phyloP scores from a whole-genome alignment of 805 yeast genomes.

The Candida hungchunana region DNA sequence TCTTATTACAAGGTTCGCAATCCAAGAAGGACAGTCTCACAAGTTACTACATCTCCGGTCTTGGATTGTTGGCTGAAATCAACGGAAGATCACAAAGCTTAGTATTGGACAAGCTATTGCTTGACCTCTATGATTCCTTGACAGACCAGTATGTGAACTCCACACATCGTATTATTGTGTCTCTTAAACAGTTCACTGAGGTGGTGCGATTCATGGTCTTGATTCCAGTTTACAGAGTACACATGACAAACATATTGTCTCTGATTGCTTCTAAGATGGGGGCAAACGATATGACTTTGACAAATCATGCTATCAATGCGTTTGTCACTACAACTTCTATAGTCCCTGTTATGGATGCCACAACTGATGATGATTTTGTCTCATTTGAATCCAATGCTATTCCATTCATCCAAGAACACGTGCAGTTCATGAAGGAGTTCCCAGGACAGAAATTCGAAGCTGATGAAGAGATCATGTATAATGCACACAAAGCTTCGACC shows the following conservation, averaged over 20 bases:
- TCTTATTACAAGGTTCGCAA: slow-evolving; percentile 68
- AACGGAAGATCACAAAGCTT: slow-evolving; percentile 39
- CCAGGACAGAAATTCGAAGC: slow-evolving; percentile 31
- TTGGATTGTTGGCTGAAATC: slow-evolving; percentile 56
- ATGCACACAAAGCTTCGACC: slow-evolving; percentile 69
- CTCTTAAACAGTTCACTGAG: slow-evolving; percentile 62
- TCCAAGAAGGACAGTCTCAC: slow-evolving; percentile 58
- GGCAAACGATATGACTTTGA: slow-evolving; percentile 75
- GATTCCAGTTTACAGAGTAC: slow-evolving; percentile 65
- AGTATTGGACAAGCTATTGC: slow-evolving; percentile 49
- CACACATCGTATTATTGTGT: slow-evolving; percentile 74
- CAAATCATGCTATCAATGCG: slow-evolving; percentile 62
- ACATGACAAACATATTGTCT: slow-evolving; percentile 67
- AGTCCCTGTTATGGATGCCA: slow-evolving; percentile 65
- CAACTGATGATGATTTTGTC: slow-evolving; percentile 33
- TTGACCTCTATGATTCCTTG: slow-evolving; percentile 76
- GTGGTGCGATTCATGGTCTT: slow-evolving; percentile 63
- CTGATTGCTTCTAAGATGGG: slow-evolving; percentile 80
- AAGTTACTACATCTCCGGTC: slow-evolving; percentile 52
- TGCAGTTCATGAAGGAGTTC: slow-evolving; percentile 42
- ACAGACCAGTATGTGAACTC: slow-evolving; percentile 61
- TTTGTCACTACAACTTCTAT: slow-evolving; percentile 67
- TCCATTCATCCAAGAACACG: slow-evolving; percentile 63
- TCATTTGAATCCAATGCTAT: slow-evolving; percentile 36
- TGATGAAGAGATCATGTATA: slow-evolving; percentile 43